Base-by-base conservation (phyloP, 169 alveolate species). In the Eimeria necatrix region DNA sequence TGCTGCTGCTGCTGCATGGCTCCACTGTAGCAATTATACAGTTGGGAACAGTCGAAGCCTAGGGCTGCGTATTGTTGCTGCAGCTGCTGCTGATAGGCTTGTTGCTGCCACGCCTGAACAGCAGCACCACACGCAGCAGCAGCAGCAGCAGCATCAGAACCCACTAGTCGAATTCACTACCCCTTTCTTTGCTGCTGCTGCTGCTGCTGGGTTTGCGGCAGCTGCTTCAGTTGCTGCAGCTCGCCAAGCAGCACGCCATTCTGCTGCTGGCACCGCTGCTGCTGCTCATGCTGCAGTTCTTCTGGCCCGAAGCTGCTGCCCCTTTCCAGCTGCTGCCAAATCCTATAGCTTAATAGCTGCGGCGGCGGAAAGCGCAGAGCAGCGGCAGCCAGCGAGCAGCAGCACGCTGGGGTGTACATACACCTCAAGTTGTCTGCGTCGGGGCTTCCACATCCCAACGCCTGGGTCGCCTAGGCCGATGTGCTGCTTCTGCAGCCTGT, bases 61-160 rank as follows among this genome's bases (percentile, higher is more conserved):
- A 80, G 32, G 0, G 89, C 89, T 80, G 89, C 89, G 89, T 80
- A 80, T 80, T 80, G 89, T 68, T 80, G 89, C 89, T 80, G 89
- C 71, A 80, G 89, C 89, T 80, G 89, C 89, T 80, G 89, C 89
- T 80, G 89, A 80, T 49, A 80, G 70, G 89, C 64, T 49, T 80
- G 89, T 80, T 80, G 89, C 89, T 80, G 89, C 89, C 89, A 80
- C 71, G 68, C 89, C 89, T 80, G 89, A 80, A 80, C 71, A 80
- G 89, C 89, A 80, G 89, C 89, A 80, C 70, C 89, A 80, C 89
- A 80, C 89, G 89, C 89, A 80, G 89, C 71, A 80, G 89, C 89
- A 80, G 70, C 70, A 49, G 71, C 89, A 51, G 71, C 89, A 80
- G 89, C 89, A 80, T 80, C 64, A 48, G 70, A 12, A 20, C 49